Evolutionary conservation across 441 rosid genomes (phyloP), one percentile per base, ranked within the genome.

Genomic region (Raphanus hybrid): DNA sequence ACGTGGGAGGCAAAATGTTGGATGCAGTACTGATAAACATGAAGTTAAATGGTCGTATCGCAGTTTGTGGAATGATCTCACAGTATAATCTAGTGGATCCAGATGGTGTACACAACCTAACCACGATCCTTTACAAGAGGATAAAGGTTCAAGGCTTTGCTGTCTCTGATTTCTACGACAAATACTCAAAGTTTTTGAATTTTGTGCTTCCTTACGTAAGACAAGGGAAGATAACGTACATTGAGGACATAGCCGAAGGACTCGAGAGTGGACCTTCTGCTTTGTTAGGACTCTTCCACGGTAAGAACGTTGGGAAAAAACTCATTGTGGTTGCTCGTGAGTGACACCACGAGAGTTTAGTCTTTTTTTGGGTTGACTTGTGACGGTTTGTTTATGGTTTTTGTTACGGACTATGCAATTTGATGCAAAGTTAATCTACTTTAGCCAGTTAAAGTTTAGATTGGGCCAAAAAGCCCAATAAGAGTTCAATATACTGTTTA

Each of bases 1-100:
- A 89, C n/a, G 94, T 91, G 57, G 96, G 94, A 64, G 90, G 78
- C 11, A 85, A 91, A 63, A 93, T 91, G 94, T 87, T 75, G 73
- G 91, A 85, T 58, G 93, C 96, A 6, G 97, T 87, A 0, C 59
- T 91, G 4, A 78, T 73, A 16, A 90, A 87, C 85, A 91, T 91
- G 96, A 91, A 83, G 37, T 5, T 12, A 16, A 18, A 76, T 2
- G 80, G 80, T 37, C 80, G 80, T 35, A 5, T 76, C 12, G 70
- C 70, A 27, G 75, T 73, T 67, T 66, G 82, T 75, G 92, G 87
- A 91, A 79, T 76, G 80, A 76, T 76, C 20, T 76, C 80, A 54
- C 80, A 76, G 59, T 76, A 76, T 3, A 76, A 76, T 2, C 29
- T 76, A 54, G 58, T 3, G 65, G 37, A 76, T 11, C 48, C 64